Conservation (phyloP, 2,329 filamentous ascomycete species). For the Talaromyces sp. region DNA sequence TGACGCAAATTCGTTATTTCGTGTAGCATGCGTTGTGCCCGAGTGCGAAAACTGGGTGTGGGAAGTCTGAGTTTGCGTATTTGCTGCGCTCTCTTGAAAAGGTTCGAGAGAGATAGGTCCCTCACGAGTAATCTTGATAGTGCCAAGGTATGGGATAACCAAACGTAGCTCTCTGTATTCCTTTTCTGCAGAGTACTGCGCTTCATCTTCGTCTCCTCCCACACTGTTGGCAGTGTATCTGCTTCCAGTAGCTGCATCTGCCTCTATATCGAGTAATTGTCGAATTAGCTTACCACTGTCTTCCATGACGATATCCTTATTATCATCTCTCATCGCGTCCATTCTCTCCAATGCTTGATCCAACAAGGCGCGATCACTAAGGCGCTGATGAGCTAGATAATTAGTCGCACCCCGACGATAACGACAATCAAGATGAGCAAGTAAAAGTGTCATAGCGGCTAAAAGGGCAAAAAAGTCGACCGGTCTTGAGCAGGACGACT, state of each 20-base stretch:
- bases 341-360: conserved; percentile 32
- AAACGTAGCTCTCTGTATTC: conserved; percentile 2
- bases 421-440: conserved; percentile 31
- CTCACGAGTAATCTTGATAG: conserved; percentile 12
- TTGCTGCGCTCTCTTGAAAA: not conserved
- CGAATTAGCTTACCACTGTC: conserved; percentile 26
- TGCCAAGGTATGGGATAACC: conserved; percentile 13
- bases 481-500: conserved; percentile 27
- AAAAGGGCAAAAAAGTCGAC: conserved; percentile 37
- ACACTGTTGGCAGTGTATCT: conserved; percentile 3
- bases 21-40: not conserved
- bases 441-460: conserved; percentile 32
- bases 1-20: no score
- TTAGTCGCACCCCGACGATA: conserved; percentile 17
- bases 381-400: conserved; percentile 32
- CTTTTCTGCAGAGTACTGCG: not conserved
- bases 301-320: conserved; percentile 24
- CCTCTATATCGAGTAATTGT: conserved; percentile 29
- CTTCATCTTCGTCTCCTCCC: not conserved
- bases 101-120: conserved; percentile 2
- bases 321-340: conserved; percentile 19
- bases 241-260: conserved; percentile 18
- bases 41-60: not conserved
- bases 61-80: not conserved
- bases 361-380: conserved; percentile 34